These are phyloP conservation scores for Toxicodendron radicans DNA, from an alignment of 345 rosid species.

Conservation along the genomic window DNA sequence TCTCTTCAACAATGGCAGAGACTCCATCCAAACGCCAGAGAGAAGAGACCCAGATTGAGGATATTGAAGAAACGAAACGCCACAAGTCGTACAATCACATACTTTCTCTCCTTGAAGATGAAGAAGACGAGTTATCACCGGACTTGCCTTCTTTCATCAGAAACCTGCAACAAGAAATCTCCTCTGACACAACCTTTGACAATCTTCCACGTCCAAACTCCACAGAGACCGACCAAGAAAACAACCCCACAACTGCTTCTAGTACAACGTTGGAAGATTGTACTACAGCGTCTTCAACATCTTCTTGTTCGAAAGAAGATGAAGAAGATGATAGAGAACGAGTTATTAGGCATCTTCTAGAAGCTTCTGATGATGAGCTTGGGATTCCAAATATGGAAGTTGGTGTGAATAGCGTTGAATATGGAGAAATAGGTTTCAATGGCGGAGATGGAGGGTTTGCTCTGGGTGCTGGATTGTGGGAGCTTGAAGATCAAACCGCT, in stretches of 20 bases:
- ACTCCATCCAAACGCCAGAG: constrained; percentile 52
- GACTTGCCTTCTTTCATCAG: constrained; percentile 58
- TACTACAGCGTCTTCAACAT: constrained; percentile 27
- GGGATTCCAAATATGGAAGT: constrained; percentile 62
- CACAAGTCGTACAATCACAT: constrained; percentile 47
- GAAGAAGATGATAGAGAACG: constrained; percentile 44
- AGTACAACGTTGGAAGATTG: constrained; percentile 11
- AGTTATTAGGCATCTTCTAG: constrained; percentile 72
- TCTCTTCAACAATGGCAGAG: constrained; percentile 44
- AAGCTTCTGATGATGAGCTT: constrained; percentile 91
- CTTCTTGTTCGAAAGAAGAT: constrained; percentile 26
- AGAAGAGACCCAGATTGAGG: constrained; percentile 45
- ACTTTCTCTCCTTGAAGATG: constrained; percentile 49
- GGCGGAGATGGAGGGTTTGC: constrained; percentile 36
- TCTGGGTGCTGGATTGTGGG: constrained; percentile 66
- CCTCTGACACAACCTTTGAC: constrained; percentile 26
- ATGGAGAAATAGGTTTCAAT: constrained; percentile 23
- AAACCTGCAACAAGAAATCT: constrained; percentile 56
- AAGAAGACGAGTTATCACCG: constrained; percentile 47
- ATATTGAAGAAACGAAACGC: constrained; percentile 41
- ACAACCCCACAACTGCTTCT: constrained; percentile 8
- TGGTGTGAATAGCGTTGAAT: constrained; percentile 19
- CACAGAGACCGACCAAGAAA: constrained; percentile 19
- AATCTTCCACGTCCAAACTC: neutral
- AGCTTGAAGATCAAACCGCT: constrained; percentile 73